Conservation (phyloP, 257 asterid genomes). For the Plantago elongata region DNA sequence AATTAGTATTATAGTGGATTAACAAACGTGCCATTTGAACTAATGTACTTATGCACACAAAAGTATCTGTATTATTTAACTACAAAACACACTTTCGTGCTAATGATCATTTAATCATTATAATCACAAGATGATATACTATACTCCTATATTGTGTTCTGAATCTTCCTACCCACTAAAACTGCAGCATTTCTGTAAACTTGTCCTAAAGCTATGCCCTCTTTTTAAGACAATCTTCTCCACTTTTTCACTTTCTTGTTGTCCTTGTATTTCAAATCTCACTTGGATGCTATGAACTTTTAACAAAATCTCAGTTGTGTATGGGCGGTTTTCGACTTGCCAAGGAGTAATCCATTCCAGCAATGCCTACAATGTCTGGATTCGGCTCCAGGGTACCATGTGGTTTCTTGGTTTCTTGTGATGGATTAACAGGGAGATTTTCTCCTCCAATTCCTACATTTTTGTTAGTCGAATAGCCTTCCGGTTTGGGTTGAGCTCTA, state of each 20-base stretch:
- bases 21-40: background rate
- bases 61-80: conserved; percentile 1
- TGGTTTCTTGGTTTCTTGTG: background rate
- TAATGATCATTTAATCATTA: conserved; percentile 17
- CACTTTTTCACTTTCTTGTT: background rate
- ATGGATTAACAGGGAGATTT: conserved; percentile 12
- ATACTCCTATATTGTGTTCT: conserved; percentile 34
- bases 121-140: conserved; percentile 8
- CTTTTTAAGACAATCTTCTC: conserved; percentile 14
- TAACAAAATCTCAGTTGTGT: conserved; percentile 39
- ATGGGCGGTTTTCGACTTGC: conserved; percentile 63
- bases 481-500: conserved; percentile 14
- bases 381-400: conserved; percentile 9
- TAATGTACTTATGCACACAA: background rate
- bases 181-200: conserved; percentile 45
- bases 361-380: conserved; percentile 48
- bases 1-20: no score
- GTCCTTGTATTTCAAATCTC: background rate
- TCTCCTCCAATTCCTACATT: background rate
- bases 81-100: conserved; percentile 5
- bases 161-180: conserved; percentile 31
- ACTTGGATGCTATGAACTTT: background rate
- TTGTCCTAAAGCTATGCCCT: conserved; percentile 25
- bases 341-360: conserved; percentile 72
- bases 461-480: conserved; percentile 22